Evolutionary conservation across 148 eudicot species (phyloP).

Genomic region (Arctostaphylos glauca): DNA sequence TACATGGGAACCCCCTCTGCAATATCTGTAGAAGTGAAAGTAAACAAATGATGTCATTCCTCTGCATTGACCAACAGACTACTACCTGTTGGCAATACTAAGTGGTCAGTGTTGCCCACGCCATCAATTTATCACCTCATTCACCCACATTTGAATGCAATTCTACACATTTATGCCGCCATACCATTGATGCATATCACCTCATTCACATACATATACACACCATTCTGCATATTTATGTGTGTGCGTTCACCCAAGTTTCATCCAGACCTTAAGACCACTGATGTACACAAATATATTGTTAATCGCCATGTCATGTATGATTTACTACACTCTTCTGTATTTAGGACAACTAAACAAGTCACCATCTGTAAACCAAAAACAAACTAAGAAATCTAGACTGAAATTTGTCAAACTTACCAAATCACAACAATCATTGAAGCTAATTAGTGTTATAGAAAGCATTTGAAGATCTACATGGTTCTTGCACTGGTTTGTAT

Average conservation of each 20-base stretch:
- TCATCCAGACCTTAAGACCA: neutral
- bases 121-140: neutral
- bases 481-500: too few relatives aligned
- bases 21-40: conserved; percentile 26
- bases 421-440: neutral
- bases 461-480: neutral
- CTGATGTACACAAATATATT: neutral
- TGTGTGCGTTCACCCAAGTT: neutral
- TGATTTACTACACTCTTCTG: neutral
- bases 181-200: neutral
- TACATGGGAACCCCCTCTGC: conserved; percentile 54
- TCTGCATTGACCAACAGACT: neutral
- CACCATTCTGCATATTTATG: neutral
- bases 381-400: neutral
- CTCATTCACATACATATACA: neutral
- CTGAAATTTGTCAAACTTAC: neutral
- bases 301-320: neutral
- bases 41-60: conserved; percentile 4
- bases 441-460: neutral
- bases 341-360: neutral
- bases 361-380: neutral
- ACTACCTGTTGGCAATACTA: neutral
- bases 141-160: neutral
- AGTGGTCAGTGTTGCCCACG: neutral
- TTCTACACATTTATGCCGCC: neutral